Base-by-base conservation (phyloP, 2,329 filamentous ascomycete species). In the Colletotrichum sp. region DNA sequence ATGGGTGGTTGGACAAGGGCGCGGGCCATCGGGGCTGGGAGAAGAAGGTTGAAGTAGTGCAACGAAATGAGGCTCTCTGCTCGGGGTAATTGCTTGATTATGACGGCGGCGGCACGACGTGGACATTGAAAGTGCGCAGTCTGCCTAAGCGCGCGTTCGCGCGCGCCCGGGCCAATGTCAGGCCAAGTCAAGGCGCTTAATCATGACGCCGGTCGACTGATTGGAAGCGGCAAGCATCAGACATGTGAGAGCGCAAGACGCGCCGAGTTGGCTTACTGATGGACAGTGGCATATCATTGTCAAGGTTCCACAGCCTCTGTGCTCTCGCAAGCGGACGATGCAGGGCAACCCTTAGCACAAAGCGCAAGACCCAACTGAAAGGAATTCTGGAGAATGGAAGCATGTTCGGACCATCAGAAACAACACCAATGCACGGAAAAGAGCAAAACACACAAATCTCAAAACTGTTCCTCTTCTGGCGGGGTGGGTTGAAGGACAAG, bases 371-470 rank as follows among this genome's bases (percentile, higher is more conserved):
- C 30, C n/a, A 32, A 13, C 12, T 67, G 34, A 26, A 28, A 26
- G 34, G 36, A 30, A 34, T 18, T 55, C n/a, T 39, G 26, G 43
- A 48, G n/a, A 57, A 65, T 34, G 48, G 67, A 48, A 68, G 43
- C 28, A 55, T 71, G 72, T 71, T 74, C 72, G 72, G 72, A 74
- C 59, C 72, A 48, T 55, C 43, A 66, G 43, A 48, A 28, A 34
- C 63, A 52, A 6, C 36, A n/a, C 26, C 24, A 39, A 30, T 36
- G 67, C 28, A 48, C 30, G 43, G n/a, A 71, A 71, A 59, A 21
- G 21, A 59, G 8, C 18, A 43, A 39, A 28, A 71, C 43, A 71
- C 67, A 64, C 43, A 59, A 34, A 32, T 43, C 30, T 59, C 60
- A 16, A 43, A 48, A 59, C 26, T 30, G 21, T 48, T 59, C 26